These are phyloP conservation scores for Pichia occidentalis DNA, from an alignment of 805 yeast species.

Conservation along the genomic window DNA sequence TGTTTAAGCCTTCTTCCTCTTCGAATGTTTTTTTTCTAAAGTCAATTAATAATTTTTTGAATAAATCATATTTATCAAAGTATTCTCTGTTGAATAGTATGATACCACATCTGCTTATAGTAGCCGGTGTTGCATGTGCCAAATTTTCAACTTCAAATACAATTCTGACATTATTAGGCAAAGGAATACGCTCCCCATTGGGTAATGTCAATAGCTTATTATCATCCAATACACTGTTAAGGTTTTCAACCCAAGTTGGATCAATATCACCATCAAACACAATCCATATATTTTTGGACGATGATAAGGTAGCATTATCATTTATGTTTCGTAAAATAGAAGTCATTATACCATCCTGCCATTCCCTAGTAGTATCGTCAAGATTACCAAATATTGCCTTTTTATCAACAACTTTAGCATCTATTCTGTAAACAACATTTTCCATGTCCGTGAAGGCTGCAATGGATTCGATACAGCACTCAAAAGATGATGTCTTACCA, in stretches of 20 bases:
- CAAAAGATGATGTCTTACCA: conserved; percentile 62
- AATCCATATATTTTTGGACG: conserved; percentile 56
- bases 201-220: conserved; percentile 77
- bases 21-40: conserved; percentile 11
- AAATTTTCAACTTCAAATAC: conserved; percentile 73
- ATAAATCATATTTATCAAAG: conserved; percentile 11
- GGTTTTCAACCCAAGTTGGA: conserved; percentile 87
- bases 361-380: conserved; percentile 75
- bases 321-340: conserved; percentile 51
- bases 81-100: conserved; percentile 52
- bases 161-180: conserved; percentile 58
- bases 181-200: conserved; percentile 73
- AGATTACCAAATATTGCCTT: conserved; percentile 60
- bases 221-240: conserved; percentile 89
- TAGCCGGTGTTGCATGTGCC: conserved; percentile 75
- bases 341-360: conserved; percentile 87
- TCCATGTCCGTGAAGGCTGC: conserved; percentile 29
- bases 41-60: conserved; percentile 12
- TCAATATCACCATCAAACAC: conserved; percentile 91
- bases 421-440: conserved; percentile 43
- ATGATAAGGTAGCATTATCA: conserved; percentile 55
- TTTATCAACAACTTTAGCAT: conserved; percentile 71
- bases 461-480: conserved; percentile 41
- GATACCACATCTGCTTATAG: conserved; percentile 89
- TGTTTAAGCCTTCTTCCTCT: conserved; percentile 14